Evolutionary conservation across 176 grass and related monocot genomes (phyloP), one percentile per base, ranked within the genome.

Genomic region (Oryza rufipogon): DNA sequence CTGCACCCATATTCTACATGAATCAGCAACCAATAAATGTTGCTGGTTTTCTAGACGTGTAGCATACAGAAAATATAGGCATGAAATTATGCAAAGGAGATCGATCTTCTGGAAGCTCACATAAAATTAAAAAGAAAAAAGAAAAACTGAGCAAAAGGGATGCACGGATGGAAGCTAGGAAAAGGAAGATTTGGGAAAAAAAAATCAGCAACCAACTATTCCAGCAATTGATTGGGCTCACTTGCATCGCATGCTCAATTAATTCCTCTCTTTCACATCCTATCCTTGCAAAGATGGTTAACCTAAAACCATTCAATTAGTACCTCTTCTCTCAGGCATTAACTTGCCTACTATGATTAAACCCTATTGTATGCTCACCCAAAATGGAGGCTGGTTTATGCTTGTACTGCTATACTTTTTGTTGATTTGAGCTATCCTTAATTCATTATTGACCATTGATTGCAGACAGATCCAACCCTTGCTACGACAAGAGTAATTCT

Each of bases 151-250:
- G 3, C 17, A 56, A 8, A 28, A 46, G 56, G 33, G 11, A 16
- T 10, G 11, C 51, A 67, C 28, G n/a, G 66, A 63, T 48, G 15
- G 34, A 48, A 66, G 28, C 58, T 63, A 4, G 58, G 19, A 58
- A 39, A 32, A 6, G 8, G 66, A 49, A 5, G n/a, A 4, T 32
- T 32, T 32, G 30, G 30, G 6, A 8, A 20, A 9, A 14, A 23
- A 23, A 13, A 73, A 45, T n/a, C 68, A 48, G 47, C 88, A 86
- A 80, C 84, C 80, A 90, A 80, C 64, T 46, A 42, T 90, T 64
- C n/a, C 84, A 76, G 89, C 75, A 68, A 84, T 87, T 90, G 75
- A 90, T 87, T 87, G 69, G 22, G 80, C 11, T 79, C 61, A 36
- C 67, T 73, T 86, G 84, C 69, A 13, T 73, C 83, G 84, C 69